Conservation (phyloP, 1,284 basidiomycete species). For the Leccinum pseudoinsigne region DNA sequence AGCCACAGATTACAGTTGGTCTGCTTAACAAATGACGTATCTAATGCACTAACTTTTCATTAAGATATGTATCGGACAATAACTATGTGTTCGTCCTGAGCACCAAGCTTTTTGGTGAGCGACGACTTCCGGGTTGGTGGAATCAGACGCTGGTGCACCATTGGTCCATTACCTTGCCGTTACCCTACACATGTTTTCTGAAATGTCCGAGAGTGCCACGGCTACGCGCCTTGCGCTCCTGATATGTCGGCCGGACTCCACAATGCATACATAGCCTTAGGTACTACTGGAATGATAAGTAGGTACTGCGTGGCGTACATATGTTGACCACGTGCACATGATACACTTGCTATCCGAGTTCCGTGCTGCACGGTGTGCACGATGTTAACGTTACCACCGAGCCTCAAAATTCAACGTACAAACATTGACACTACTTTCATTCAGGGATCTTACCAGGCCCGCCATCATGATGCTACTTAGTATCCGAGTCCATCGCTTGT, state of each 20-base stretch:
- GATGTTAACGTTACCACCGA: not conserved
- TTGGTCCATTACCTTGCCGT: not conserved
- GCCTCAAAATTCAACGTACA: constrained; percentile 9
- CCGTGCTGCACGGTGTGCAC: not conserved
- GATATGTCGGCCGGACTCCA: constrained; percentile 1
- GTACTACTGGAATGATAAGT: not conserved
- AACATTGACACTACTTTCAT: not conserved
- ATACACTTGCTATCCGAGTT: not conserved
- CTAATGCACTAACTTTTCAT: not conserved
- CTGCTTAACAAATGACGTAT: not conserved
- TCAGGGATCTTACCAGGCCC: not conserved
- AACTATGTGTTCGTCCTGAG: not conserved
- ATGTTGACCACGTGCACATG: not conserved
- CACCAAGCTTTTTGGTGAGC: not conserved
- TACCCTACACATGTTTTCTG: not conserved
- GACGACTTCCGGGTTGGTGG: not conserved
- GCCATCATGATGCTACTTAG: not conserved
- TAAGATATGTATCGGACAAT: not conserved
- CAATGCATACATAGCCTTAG: not conserved
- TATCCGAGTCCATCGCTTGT: not conserved
- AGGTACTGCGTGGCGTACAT: constrained; percentile 7
- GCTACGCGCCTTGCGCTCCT: not conserved
- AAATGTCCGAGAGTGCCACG: not conserved
- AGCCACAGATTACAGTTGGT: not conserved
- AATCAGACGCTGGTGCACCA: not conserved